A percentile compares a stretch with the other conserved stretches of the same genome.
Conservation (phyloP, 73 alveolate species). For the Diophrys sp. region DNA sequence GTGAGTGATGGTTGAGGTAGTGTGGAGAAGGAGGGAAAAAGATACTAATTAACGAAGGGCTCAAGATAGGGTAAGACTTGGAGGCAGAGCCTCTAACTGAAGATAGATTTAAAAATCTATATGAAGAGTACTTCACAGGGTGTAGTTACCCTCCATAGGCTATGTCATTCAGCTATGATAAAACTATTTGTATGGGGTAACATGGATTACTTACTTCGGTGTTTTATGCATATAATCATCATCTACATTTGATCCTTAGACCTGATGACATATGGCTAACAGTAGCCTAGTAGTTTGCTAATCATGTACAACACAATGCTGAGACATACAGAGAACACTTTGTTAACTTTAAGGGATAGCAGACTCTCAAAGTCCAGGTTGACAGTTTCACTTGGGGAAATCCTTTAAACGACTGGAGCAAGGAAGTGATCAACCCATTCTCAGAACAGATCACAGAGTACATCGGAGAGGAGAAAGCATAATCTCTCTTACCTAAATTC, state of each 20-base stretch:
- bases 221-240: background rate
- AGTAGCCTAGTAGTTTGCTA: background rate
- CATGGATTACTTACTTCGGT: slow-evolving; percentile 1
- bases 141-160: too few species aligned
- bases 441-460: background rate
- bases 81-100: too few species aligned
- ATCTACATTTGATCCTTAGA: background rate
- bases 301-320: background rate
- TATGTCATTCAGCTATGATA: too few species aligned
- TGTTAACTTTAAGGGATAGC: background rate
- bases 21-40: too few species aligned
- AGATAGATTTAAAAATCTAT: too few species aligned
- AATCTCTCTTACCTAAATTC: background rate
- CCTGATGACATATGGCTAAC: slow-evolving; percentile 7
- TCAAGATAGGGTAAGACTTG: too few species aligned
- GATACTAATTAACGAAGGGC: too few species aligned
- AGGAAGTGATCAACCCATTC: background rate
- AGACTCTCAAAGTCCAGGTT: background rate
- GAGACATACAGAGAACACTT: background rate
- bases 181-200: too few species aligned
- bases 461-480: background rate
- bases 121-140: too few species aligned
- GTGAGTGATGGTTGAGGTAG: too few species aligned
- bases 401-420: background rate
- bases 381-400: background rate